phyloP scores from a whole-genome alignment of 2,329 filamentous ascomycete genomes.

The Trichoderma oligosporum region DNA sequence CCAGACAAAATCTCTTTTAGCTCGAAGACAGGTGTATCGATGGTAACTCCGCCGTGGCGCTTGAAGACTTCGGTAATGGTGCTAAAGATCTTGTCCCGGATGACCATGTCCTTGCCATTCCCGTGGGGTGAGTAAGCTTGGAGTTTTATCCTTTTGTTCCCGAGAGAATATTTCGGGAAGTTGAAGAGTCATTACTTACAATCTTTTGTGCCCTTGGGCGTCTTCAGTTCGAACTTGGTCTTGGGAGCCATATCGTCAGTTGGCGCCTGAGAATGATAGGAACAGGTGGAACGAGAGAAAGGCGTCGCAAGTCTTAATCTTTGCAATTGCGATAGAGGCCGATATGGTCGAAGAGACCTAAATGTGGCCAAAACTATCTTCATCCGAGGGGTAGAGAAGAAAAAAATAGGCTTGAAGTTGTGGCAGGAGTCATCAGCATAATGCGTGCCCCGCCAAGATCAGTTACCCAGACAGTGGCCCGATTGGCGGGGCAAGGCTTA shows the following conservation, averaged over 20 bases:
- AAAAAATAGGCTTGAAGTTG: conserved; percentile 21
- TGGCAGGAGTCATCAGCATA: conserved; percentile 20
- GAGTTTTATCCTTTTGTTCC: background rate
- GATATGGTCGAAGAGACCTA: conserved; percentile 21
- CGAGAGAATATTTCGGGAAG: background rate
- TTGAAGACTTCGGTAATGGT: conserved; percentile 77
- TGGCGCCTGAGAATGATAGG: conserved; percentile 24
- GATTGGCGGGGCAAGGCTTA: background rate
- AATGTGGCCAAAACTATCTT: conserved; percentile 22
- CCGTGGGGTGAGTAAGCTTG: conserved; percentile 37
- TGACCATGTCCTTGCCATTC: conserved; percentile 73
- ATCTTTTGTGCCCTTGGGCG: conserved; percentile 86
- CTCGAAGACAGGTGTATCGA: conserved; percentile 83
- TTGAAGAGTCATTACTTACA: conserved; percentile 43
- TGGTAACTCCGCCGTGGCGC: conserved; percentile 72
- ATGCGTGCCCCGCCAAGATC: conserved; percentile 7
- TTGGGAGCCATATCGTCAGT: conserved; percentile 31
- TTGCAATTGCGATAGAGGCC: conserved; percentile 17
- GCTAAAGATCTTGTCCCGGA: conserved; percentile 75
- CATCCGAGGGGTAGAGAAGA: conserved; percentile 23
- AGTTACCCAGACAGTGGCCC: background rate
- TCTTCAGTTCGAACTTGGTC: conserved; percentile 51
- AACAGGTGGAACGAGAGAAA: conserved; percentile 25
- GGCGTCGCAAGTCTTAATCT: background rate
- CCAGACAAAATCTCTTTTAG: conserved; percentile 80